Conservation (phyloP, 257 asterid species). For the Knoxia roxburghii region DNA sequence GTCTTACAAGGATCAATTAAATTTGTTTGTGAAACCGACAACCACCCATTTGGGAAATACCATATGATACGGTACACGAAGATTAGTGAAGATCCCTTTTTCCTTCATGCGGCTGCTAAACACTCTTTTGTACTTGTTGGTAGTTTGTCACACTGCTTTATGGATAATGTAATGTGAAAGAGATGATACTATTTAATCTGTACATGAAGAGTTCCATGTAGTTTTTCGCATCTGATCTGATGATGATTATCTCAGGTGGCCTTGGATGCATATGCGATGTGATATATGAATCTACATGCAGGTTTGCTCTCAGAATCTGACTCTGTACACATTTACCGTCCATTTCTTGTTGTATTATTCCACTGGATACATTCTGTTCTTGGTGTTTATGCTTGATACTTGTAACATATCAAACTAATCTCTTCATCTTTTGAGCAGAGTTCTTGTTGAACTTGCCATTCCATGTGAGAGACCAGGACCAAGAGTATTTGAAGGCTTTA, state of each 20-base stretch:
- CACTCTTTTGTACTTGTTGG: neutral
- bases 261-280: constrained; percentile 94
- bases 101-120: neutral
- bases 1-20: too few species aligned
- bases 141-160: neutral
- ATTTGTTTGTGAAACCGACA: too few species aligned
- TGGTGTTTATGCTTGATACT: neutral
- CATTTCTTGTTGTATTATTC: constrained; percentile 8
- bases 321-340: neutral
- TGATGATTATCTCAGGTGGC: constrained; percentile 45
- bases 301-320: constrained; percentile 36
- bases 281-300: constrained; percentile 74
- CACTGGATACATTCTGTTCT: neutral
- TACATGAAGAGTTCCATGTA: neutral
- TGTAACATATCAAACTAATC: neutral
- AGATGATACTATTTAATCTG: neutral
- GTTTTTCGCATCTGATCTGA: neutral
- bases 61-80: neutral
- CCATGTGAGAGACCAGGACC: constrained; percentile 76
- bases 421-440: constrained; percentile 45
- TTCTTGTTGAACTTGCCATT: constrained; percentile 78
- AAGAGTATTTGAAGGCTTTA: constrained; percentile 88
- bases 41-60: neutral
- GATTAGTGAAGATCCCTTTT: constrained; percentile 1
- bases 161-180: neutral